A percentile compares a stretch with the other conserved stretches of the same genome.
phyloP scores from a whole-genome alignment of 805 yeast species.

The Monosporozyma siamensis region DNA sequence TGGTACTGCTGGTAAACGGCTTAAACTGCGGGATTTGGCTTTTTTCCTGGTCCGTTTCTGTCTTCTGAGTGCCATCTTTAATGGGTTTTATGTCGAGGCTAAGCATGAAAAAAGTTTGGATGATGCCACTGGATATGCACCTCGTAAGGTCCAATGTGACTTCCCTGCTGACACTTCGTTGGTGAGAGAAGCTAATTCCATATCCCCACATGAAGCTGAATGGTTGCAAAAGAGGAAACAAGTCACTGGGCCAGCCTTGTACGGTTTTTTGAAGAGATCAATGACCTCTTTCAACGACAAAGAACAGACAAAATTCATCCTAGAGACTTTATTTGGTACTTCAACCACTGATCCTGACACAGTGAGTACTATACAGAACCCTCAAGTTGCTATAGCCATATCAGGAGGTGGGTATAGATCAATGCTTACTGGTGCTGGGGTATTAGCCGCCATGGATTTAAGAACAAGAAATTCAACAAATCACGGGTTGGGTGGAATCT shows the following conservation, averaged over 20 bases:
- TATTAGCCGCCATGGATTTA: slow-evolving; percentile 72
- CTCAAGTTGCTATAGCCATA: slow-evolving; percentile 50
- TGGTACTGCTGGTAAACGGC: too few relatives aligned
- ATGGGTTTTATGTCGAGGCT: background rate
- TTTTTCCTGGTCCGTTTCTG: background rate
- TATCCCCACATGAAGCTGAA: slow-evolving; percentile 37
- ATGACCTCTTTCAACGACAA: slow-evolving; percentile 8
- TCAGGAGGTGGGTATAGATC: slow-evolving; percentile 92
- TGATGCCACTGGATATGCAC: slow-evolving; percentile 6
- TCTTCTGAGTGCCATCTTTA: background rate
- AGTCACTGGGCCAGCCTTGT: slow-evolving; percentile 36
- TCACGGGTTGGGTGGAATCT: slow-evolving; percentile 61
- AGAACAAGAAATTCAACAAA: slow-evolving; percentile 48
- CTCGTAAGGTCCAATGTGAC: slow-evolving; percentile 3
- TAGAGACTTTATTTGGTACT: slow-evolving; percentile 9
- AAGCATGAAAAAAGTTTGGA: background rate
- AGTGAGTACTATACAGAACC: slow-evolving; percentile 16
- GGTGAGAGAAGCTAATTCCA: slow-evolving; percentile 10
- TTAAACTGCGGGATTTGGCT: too few relatives aligned
- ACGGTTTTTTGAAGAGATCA: slow-evolving; percentile 38
- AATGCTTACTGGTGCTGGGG: slow-evolving; percentile 80
- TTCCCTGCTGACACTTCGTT: slow-evolving; percentile 1
- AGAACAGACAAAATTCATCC: background rate
- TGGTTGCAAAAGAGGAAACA: slow-evolving; percentile 44
- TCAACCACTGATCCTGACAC: background rate